A percentile compares a stretch with the other conserved stretches of the same genome.
These are phyloP conservation scores for Pythium guiyangense DNA, from an alignment of 352 stramenopile species.

Conservation along the genomic window DNA sequence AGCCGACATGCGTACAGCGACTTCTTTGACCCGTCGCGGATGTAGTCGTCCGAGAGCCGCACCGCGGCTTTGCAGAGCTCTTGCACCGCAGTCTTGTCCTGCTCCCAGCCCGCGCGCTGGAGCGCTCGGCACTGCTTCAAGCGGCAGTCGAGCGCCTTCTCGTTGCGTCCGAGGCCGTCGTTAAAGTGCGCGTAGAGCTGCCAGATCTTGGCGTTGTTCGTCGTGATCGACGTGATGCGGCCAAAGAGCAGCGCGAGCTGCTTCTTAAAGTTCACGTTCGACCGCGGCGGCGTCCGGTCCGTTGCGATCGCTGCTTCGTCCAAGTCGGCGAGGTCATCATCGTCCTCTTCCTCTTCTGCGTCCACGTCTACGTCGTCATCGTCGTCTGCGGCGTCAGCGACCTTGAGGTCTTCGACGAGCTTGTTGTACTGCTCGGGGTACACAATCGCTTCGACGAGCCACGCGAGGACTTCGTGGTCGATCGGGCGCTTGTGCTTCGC, in stretches of 20 bases:
- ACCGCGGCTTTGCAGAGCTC: no score
- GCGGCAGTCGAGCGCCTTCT: no score
- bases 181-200: no score
- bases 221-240: conserved; percentile 71
- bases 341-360: conserved; percentile 19
- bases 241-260: conserved; percentile 72
- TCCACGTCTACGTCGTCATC: conserved; percentile 14
- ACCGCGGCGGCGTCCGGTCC: conserved; percentile 21
- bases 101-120: no score
- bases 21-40: no score
- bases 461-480: conserved; percentile 74
- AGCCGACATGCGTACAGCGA: conserved; percentile 68
- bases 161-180: no score
- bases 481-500: conserved; percentile 75
- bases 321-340: conserved; percentile 45
- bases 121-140: no score
- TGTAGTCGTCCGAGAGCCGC: no score
- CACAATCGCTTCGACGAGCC: conserved; percentile 78
- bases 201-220: no score
- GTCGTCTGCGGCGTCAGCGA: conserved; percentile 14
- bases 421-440: conserved; percentile 47
- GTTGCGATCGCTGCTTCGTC: conserved; percentile 40
- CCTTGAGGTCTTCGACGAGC: conserved; percentile 27
- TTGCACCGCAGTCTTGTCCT: no score
- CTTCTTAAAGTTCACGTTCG: conserved; percentile 12